Conservation (phyloP, 169 alveolate genomes). For the Eimeria acervulina region DNA sequence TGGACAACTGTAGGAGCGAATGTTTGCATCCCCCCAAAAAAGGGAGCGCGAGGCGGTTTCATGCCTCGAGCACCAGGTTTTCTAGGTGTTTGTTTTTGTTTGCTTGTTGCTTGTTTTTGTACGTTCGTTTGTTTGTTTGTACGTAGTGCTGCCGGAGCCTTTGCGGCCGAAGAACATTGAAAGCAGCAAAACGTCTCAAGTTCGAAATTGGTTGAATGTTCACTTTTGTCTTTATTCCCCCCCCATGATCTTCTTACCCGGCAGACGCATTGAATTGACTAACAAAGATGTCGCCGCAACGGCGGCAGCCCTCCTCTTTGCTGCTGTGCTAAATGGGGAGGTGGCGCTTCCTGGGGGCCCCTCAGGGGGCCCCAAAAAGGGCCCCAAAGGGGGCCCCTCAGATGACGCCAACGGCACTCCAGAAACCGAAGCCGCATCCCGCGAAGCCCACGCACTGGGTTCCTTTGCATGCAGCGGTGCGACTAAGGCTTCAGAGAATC, state of each 20-base stretch:
- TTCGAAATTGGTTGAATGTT: conserved; percentile 80
- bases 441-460: background rate
- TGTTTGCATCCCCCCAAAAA: background rate
- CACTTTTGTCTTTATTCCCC: conserved; percentile 78
- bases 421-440: background rate
- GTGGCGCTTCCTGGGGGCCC: background rate
- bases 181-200: conserved; percentile 66
- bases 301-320: conserved; percentile 71
- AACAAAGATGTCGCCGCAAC: conserved; percentile 52
- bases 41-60: background rate
- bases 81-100: background rate
- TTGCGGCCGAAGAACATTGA: conserved; percentile 72
- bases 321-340: conserved; percentile 45
- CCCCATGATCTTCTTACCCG: conserved; percentile 51
- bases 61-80: background rate
- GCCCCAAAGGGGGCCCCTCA: background rate
- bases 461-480: background rate
- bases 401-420: background rate
- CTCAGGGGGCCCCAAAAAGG: background rate
- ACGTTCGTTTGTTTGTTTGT: background rate
- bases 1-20: background rate
- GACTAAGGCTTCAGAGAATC: background rate
- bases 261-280: conserved; percentile 58
- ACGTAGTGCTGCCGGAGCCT: conserved; percentile 72
- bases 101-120: background rate